A percentile compares a stretch with the other conserved stretches of the same genome.
phyloP scores from a whole-genome alignment of 768 basidiomycete genomes.

The Panus rudis region DNA sequence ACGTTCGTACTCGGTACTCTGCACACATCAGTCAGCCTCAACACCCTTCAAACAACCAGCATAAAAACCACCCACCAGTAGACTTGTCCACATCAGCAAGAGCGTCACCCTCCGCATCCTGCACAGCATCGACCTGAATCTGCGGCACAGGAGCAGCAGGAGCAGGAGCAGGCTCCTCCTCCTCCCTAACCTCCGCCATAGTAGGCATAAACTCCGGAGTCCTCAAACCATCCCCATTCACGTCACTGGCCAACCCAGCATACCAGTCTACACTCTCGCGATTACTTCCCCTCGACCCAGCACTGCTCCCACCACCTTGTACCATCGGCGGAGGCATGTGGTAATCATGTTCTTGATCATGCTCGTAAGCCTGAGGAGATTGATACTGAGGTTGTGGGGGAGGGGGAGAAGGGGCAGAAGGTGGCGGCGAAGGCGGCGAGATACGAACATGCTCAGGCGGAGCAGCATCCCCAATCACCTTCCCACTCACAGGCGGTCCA shows the following conservation, averaged over 20 bases:
- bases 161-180: slow-evolving; percentile 43
- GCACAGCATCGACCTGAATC: slow-evolving; percentile 47
- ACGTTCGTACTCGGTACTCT: slow-evolving; percentile 73
- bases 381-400: too few relatives aligned
- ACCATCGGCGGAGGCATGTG: slow-evolving; percentile 13
- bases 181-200: slow-evolving; percentile 55
- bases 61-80: slow-evolving; percentile 36
- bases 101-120: slow-evolving; percentile 34
- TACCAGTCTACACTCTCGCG: slow-evolving; percentile 91
- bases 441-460: slow-evolving; percentile 65
- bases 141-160: slow-evolving; percentile 36
- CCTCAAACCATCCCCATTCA: slow-evolving; percentile 27
- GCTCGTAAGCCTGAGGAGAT: too few relatives aligned
- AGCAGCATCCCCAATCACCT: slow-evolving; percentile 66
- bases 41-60: background rate
- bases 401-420: slow-evolving; percentile 26
- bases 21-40: slow-evolving; percentile 8
- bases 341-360: too few relatives aligned
- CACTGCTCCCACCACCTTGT: slow-evolving; percentile 2
- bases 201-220: slow-evolving; percentile 35
- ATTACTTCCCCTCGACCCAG: slow-evolving; percentile 34
- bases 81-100: slow-evolving; percentile 70
- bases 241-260: slow-evolving; percentile 75
- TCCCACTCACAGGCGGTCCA: slow-evolving; percentile 59
- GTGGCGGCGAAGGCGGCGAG: slow-evolving; percentile 36